Evolutionary conservation across 2,329 filamentous ascomycete genomes (phyloP).

Genomic region (Beauveria brongniartii): DNA sequence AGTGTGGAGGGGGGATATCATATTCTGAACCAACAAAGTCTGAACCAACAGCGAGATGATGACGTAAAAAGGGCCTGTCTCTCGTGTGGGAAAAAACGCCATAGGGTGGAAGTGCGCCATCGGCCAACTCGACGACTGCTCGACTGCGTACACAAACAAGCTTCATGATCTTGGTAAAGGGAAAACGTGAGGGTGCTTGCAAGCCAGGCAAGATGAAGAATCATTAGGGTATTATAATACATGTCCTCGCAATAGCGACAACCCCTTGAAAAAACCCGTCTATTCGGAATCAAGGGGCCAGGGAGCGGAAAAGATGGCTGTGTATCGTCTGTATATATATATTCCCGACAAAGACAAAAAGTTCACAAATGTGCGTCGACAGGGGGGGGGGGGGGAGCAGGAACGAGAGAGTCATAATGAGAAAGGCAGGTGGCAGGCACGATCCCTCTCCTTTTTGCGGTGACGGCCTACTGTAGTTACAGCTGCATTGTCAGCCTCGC

Average conservation of each 20-base stretch:
- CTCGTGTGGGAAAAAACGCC: not conserved
- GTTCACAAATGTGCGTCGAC: too few species aligned
- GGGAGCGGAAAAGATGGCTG: not conserved
- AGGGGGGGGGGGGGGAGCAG: too few species aligned
- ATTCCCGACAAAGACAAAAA: too few species aligned
- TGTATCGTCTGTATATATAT: not conserved
- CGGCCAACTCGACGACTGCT: conserved; percentile 1
- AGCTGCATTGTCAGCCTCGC: too few species aligned
- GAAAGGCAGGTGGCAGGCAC: too few species aligned
- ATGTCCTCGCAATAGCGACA: conserved; percentile 1
- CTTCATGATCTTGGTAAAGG: not conserved
- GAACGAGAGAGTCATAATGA: too few species aligned
- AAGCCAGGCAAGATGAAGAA: conserved; percentile 1
- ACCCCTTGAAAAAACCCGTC: not conserved
- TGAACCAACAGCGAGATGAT: not conserved
- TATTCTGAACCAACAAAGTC: not conserved
- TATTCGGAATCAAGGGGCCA: not conserved
- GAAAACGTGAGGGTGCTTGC: not conserved
- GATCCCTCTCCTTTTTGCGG: too few species aligned
- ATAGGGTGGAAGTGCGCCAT: not conserved
- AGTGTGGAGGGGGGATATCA: not conserved
- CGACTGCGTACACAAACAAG: not conserved
- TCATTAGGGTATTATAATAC: not conserved
- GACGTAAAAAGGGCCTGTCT: not conserved
- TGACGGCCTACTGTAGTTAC: too few species aligned